Conservation (phyloP, 306 rosid species). For the Elaeagnus macrophylla region DNA sequence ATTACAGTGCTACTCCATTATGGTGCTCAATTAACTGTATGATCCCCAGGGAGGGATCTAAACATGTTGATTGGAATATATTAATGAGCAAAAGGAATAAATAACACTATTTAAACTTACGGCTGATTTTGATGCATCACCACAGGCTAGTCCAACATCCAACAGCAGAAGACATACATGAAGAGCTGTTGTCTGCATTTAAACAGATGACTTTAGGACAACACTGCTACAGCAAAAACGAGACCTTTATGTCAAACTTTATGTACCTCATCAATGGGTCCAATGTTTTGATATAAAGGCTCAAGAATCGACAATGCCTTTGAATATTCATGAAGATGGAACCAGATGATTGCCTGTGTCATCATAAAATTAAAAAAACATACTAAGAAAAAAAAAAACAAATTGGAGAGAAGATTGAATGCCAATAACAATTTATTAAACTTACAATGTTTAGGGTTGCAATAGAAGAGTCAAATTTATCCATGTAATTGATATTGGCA, state of each 20-base stretch:
- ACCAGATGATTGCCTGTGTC: slow-evolving; percentile 82
- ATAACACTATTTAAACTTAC: slow-evolving; percentile 51
- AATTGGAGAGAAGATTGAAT: not conserved
- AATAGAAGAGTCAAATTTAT: slow-evolving; percentile 71
- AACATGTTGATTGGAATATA: not conserved
- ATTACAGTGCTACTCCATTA: no score
- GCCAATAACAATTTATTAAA: slow-evolving; percentile 2
- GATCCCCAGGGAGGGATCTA: not conserved
- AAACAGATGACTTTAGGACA: slow-evolving; percentile 22
- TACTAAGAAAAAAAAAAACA: slow-evolving; percentile 8
- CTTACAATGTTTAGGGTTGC: slow-evolving; percentile 37
- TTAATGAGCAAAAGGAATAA: slow-evolving; percentile 11
- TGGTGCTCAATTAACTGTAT: not conserved
- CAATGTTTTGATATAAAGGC: slow-evolving; percentile 90
- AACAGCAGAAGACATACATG: slow-evolving; percentile 83
- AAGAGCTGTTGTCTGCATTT: slow-evolving; percentile 78
- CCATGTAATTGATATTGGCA: slow-evolving; percentile 41
- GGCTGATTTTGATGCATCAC: slow-evolving; percentile 85
- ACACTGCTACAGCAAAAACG: slow-evolving; percentile 6
- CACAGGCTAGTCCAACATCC: slow-evolving; percentile 89
- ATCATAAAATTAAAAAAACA: slow-evolving; percentile 5
- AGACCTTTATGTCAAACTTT: slow-evolving; percentile 15
- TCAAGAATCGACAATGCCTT: slow-evolving; percentile 73
- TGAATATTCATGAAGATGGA: slow-evolving; percentile 75
- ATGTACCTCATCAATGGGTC: slow-evolving; percentile 82